Evolutionary conservation across 805 yeast genomes (phyloP).

Genomic region (Metschnikowia baotianmanensis): DNA sequence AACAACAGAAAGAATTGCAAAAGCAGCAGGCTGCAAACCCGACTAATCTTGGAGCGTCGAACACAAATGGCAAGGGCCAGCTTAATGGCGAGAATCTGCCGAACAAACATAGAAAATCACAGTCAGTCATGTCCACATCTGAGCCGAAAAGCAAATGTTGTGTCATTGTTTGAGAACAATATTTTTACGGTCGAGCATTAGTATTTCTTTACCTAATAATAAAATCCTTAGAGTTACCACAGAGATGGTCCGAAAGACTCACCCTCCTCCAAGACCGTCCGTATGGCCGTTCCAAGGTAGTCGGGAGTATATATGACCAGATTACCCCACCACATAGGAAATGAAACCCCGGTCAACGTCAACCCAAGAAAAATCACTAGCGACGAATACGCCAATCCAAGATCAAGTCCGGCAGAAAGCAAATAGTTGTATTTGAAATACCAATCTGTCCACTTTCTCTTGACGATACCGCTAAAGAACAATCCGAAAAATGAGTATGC

Average conservation of each 20-base stretch:
- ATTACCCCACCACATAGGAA: constrained; percentile 11
- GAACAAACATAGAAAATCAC: constrained; percentile 15
- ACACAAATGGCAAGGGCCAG: constrained; percentile 4
- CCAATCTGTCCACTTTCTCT: constrained; percentile 8
- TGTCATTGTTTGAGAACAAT: constrained; percentile 13
- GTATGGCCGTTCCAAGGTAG: constrained; percentile 9
- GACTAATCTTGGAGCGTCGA: constrained; percentile 4
- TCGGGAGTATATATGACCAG: constrained; percentile 10
- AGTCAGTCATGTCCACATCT: constrained; percentile 9
- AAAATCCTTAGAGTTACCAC: constrained; percentile 5
- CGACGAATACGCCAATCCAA: constrained; percentile 11
- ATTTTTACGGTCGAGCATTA: not conserved
- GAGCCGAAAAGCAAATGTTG: constrained; percentile 18
- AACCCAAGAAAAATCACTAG: constrained; percentile 9
- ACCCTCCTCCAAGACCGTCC: constrained; percentile 8
- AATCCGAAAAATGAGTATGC: constrained; percentile 9
- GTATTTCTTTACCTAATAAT: not conserved
- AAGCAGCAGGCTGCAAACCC: constrained; percentile 32
- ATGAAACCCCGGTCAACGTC: constrained; percentile 9
- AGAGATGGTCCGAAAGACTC: constrained; percentile 12
- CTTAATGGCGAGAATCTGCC: constrained; percentile 11
- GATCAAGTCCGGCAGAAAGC: constrained; percentile 11
- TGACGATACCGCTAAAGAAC: constrained; percentile 9
- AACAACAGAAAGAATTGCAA: constrained; percentile 41
- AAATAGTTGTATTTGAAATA: constrained; percentile 10